These are phyloP conservation scores for Lachancea cidri DNA, from an alignment of 805 yeast species.

Conservation along the genomic window DNA sequence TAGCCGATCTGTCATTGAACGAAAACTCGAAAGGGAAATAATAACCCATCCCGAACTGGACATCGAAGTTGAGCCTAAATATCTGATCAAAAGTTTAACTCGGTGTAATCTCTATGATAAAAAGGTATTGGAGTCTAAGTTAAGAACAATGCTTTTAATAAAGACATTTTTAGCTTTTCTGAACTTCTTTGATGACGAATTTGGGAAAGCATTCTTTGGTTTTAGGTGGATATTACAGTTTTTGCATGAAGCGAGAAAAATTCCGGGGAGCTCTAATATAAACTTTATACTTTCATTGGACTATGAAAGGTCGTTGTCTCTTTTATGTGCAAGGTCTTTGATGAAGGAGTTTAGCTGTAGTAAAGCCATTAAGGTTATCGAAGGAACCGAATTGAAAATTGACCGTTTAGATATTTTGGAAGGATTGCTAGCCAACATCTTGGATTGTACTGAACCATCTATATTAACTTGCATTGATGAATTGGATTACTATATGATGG, in stretches of 20 bases:
- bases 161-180: conserved; percentile 8
- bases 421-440: conserved; percentile 12
- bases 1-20: conserved; percentile 1
- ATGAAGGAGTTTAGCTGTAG: conserved; percentile 6
- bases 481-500: conserved; percentile 9
- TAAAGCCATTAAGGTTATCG: neutral
- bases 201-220: conserved; percentile 12
- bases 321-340: conserved; percentile 14
- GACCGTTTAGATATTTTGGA: conserved; percentile 13
- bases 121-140: conserved; percentile 2
- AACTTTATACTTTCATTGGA: conserved; percentile 6
- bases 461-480: conserved; percentile 10
- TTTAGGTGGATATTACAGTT: conserved; percentile 23
- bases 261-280: conserved; percentile 1
- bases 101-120: conserved; percentile 5
- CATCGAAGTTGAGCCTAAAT: conserved; percentile 16
- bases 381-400: conserved; percentile 5
- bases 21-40: conserved; percentile 11
- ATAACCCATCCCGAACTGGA: conserved; percentile 19
- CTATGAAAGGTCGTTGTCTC: conserved; percentile 13
- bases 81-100: conserved; percentile 12
- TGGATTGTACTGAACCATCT: conserved; percentile 14
- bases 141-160: conserved; percentile 5
- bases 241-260: conserved; percentile 11
- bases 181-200: conserved; percentile 12